Evolutionary conservation across 108 stramenopile species (phyloP), one percentile per base, ranked within the genome.

Genomic region (Aureococcus anophagefferens): DNA sequence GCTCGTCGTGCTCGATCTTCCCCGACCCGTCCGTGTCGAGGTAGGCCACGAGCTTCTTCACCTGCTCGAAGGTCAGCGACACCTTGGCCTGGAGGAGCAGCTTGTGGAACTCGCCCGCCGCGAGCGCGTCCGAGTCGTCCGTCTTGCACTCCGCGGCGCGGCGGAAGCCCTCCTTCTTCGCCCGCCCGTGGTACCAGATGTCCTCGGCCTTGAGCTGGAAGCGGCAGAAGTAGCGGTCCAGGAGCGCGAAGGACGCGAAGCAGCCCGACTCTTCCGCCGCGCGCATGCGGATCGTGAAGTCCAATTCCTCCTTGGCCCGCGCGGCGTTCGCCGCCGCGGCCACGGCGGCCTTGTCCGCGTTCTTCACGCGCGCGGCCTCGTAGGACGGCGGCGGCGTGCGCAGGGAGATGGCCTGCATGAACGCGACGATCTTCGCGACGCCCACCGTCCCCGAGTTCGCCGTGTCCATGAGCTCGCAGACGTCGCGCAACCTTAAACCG

Each of bases 21-120:
- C 83, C 80, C 30, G 89, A 89, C 35, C 64, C 70, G 28, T 81
- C 81, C 46, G 76, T 80, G 63, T 30, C 51, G 64, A 71, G 65
- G 76, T 28, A n/a, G 77, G 81, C 81, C 73, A 59, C 51, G 51
- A 59, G 40, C 40, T 13, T 25, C 21, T 18, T 11, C 7, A 25
- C 51, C 51, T 59, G 51, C 21, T 16, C 51, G 3, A 1, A 25
- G 21, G 51, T 25, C 14, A 59, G 1, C 7, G 4, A 11, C 7
- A 59, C 51, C 21, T 59, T 59, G 51, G 21, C 14, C 3, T 3
- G 1, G 7, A 9, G 51, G 51, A 59, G 51, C 51, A 59, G 17
- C 25, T 11, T 1, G 25, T 25, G 51, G 51, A 59, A 59, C 51
- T 59, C 51, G 21, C 13, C 51, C 7, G 51, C 7, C 1, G 0